A percentile compares a stretch with the other conserved stretches of the same genome.
Evolutionary conservation across 495 filamentous ascomycete genomes (phyloP).

Genomic region (Podospora tetraspora): DNA sequence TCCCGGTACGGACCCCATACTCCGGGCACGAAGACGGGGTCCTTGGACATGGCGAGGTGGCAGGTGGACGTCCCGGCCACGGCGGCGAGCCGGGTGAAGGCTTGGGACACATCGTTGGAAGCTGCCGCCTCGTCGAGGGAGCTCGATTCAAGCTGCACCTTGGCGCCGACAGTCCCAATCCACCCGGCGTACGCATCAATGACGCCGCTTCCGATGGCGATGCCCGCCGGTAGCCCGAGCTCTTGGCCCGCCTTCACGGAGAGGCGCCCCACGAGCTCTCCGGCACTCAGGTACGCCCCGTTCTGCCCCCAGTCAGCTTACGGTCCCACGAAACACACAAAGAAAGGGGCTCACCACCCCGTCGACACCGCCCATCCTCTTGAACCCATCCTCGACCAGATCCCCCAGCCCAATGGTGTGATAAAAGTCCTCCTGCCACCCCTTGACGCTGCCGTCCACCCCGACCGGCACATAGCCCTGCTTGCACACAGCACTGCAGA

Average conservation of each 20-base stretch:
- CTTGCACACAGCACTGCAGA: slow-evolving; percentile 91
- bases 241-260: slow-evolving; percentile 77
- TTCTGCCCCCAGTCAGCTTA: slow-evolving; percentile 53
- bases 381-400: slow-evolving; percentile 77
- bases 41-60: slow-evolving; percentile 88
- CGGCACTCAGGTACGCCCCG: slow-evolving; percentile 81
- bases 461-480: slow-evolving; percentile 93
- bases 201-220: slow-evolving; percentile 89
- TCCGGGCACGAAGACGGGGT: slow-evolving; percentile 85
- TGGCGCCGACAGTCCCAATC: slow-evolving; percentile 97
- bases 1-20: slow-evolving; percentile 97
- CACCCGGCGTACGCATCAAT: slow-evolving; percentile 98
- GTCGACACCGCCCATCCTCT: slow-evolving; percentile 87
- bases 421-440: slow-evolving; percentile 95
- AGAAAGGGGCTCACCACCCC: slow-evolving; percentile 70
- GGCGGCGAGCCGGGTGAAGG: slow-evolving; percentile 89
- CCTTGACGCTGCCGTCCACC: slow-evolving; percentile 94
- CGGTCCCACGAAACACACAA: background rate
- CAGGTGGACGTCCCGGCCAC: slow-evolving; percentile 97
- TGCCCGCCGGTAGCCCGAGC: slow-evolving; percentile 79
- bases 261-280: slow-evolving; percentile 79
- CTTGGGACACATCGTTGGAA: slow-evolving; percentile 77
- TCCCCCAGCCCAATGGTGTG: slow-evolving; percentile 76
- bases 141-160: slow-evolving; percentile 62
- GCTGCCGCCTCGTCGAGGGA: slow-evolving; percentile 54